Conservation (phyloP, 768 basidiomycete species). For the Collybia mongolica region DNA sequence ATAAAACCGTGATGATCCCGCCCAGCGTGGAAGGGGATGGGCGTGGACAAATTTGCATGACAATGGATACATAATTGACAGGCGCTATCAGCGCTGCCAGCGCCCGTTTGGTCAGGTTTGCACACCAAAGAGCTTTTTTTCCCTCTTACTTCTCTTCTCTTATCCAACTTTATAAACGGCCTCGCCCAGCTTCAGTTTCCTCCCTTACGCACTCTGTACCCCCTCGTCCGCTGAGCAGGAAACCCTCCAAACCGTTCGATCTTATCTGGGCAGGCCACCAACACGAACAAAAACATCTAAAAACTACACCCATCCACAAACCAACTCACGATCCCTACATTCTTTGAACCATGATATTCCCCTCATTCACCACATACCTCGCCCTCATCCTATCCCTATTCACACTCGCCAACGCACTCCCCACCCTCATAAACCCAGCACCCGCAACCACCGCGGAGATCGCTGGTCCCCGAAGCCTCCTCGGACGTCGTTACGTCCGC, state of each 20-base stretch:
- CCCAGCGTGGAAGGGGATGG: no score
- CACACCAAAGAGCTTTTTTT: no score
- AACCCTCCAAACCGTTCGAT: neutral
- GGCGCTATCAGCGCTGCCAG: no score
- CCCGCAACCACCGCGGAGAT: constrained; percentile 16
- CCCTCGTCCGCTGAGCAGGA: constrained; percentile 5
- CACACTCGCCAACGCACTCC: constrained; percentile 31
- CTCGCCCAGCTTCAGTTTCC: neutral
- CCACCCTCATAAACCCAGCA: constrained; percentile 29
- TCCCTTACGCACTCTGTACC: neutral
- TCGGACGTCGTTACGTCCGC: constrained; percentile 18
- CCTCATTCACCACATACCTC: constrained; percentile 23
- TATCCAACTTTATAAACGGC: neutral
- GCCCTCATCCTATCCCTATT: constrained; percentile 35
- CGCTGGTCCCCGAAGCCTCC: constrained; percentile 18
- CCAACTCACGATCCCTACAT: constrained; percentile 27
- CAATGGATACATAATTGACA: no score
- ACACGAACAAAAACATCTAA: neutral
- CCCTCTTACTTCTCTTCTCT: neutral
- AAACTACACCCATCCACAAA: constrained; percentile 2
- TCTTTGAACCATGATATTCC: constrained; percentile 25
- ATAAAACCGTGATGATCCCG: no score
- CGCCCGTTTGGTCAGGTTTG: no score
- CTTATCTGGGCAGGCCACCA: constrained; percentile 11
- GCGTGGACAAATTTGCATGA: no score